Evolutionary conservation across 345 rosid genomes (phyloP).

Genomic region (Noccaea caerulescens): DNA sequence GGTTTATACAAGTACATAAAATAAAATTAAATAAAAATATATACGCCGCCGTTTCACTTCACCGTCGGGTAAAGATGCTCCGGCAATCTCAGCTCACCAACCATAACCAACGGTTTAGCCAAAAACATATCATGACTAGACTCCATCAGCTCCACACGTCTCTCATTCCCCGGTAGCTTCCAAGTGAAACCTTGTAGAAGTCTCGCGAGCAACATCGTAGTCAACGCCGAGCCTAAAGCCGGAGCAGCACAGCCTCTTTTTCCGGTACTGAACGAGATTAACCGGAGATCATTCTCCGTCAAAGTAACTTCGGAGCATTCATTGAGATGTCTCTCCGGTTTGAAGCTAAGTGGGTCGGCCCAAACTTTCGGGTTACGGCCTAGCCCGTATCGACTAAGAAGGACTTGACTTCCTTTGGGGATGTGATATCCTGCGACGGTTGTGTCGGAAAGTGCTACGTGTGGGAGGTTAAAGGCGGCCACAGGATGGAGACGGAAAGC

Average conservation of each 20-base stretch:
- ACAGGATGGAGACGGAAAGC: conserved; percentile 49
- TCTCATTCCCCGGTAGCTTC: conserved; percentile 37
- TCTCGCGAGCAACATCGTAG: conserved; percentile 56
- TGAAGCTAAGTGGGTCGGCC: conserved; percentile 45
- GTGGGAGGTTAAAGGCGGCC: conserved; percentile 50
- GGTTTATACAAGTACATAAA: conserved; percentile 5
- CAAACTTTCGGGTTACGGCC: conserved; percentile 52
- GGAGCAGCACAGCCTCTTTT: conserved; percentile 53
- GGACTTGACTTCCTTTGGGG: conserved; percentile 49
- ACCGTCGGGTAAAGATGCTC: conserved; percentile 48
- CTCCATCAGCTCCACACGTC: conserved; percentile 45
- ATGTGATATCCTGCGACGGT: conserved; percentile 48
- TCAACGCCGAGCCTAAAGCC: conserved; percentile 51
- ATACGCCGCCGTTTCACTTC: conserved; percentile 28
- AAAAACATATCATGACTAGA: conserved; percentile 44
- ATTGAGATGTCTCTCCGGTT: conserved; percentile 48
- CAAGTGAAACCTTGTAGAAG: conserved; percentile 57
- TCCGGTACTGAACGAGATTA: conserved; percentile 58
- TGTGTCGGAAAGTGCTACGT: conserved; percentile 47
- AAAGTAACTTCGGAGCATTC: conserved; percentile 48
- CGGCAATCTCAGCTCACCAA: conserved; percentile 46
- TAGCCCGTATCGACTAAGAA: conserved; percentile 40
- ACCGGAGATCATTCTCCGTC: conserved; percentile 50
- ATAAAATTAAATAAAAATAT: background rate
- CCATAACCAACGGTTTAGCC: conserved; percentile 48